Base-by-base conservation (phyloP, 108 stramenopile species). In the Poteriospumella lacustris region DNA sequence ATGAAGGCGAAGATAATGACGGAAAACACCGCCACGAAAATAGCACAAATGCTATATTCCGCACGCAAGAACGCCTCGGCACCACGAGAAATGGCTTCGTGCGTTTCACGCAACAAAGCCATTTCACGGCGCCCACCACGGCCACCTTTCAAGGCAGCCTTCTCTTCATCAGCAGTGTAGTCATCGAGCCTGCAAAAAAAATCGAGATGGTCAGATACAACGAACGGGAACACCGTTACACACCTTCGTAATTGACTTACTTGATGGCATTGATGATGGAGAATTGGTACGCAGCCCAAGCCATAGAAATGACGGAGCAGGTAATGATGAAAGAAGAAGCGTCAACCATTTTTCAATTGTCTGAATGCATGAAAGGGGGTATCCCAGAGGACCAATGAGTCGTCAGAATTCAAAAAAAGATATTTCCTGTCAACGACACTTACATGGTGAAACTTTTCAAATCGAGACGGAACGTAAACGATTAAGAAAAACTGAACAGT, bases 61-160 rank as follows among this genome's bases (percentile, higher is more conserved):
- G 97, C 94, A 0, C 81, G 64, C 31, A 98, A 83, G 87, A 97
- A 97, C 58, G 92, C 89, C 67, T 95, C 92, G 59, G 97, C 97
- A 39, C 97, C 97, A 68, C 91, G 86, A 70, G 92, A 90, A 85
- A 98, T 98, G 34, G 93, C 94, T 59, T 90, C 87, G 81, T 94
- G 93, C 64, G 96, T 95, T 79, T 95, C 91, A 0, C 85, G 70
- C 38, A 93, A 52, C 15, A 52, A 19, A 52, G 47, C 47, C 9
- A 52, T 9, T 19, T 52, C 47, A 9, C 19, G 9, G 15, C 19
- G 9, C 15, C 15, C 47, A 52, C 15, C 9, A 15, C 19, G 9
- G 19, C 47, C 47, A 52, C 47, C 47, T 19, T 52, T 52, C 47
- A 52, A 19, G 19, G 47, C 47, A 19, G 47, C 47, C 9, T 19